Percentiles rank a stretch among this genome's conserved stretches.
Conservation (phyloP, 208 protist species). For the Trypanosomatidae sp. region DNA sequence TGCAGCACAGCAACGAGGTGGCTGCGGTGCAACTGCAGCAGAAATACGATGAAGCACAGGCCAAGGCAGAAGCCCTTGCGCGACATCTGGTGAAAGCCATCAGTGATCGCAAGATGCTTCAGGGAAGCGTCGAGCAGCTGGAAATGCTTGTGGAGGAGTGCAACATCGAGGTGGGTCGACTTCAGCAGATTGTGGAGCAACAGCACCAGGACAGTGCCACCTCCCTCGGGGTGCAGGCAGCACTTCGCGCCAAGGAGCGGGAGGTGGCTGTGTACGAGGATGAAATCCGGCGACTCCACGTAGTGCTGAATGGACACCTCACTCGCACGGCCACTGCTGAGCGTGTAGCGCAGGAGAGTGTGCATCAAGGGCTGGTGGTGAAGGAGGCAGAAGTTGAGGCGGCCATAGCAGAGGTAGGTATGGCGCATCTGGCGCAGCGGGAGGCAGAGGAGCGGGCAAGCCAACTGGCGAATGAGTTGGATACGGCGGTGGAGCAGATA, state of each 20-base stretch:
- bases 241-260: slow-evolving; percentile 70
- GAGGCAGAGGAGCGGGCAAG: slow-evolving; percentile 65
- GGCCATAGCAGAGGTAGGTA: slow-evolving; percentile 64
- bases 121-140: slow-evolving; percentile 54
- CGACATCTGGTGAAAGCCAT: slow-evolving; percentile 79
- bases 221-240: slow-evolving; percentile 31
- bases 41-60: slow-evolving; percentile 44
- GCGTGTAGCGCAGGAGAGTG: slow-evolving; percentile 12
- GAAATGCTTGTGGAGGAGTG: slow-evolving; percentile 63
- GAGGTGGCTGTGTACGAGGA: slow-evolving; percentile 80
- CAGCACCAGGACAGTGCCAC: slow-evolving; percentile 35
- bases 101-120: slow-evolving; percentile 61
- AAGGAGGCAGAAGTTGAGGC: slow-evolving; percentile 42
- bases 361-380: slow-evolving; percentile 28
- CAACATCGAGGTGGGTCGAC: slow-evolving; percentile 58
- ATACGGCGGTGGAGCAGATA: slow-evolving; percentile 73
- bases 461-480: slow-evolving; percentile 58
- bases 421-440: slow-evolving; percentile 51
- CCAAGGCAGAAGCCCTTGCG: slow-evolving; percentile 78
- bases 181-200: slow-evolving; percentile 48
- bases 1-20: background rate
- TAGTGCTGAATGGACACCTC: slow-evolving; percentile 58
- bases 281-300: slow-evolving; percentile 67
- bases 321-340: slow-evolving; percentile 23
- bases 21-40: slow-evolving; percentile 24